Evolutionary conservation across 106 monocot genomes (phyloP), one percentile per base, ranked within the genome.

Genomic region (Dactylorhiza incarnata): DNA sequence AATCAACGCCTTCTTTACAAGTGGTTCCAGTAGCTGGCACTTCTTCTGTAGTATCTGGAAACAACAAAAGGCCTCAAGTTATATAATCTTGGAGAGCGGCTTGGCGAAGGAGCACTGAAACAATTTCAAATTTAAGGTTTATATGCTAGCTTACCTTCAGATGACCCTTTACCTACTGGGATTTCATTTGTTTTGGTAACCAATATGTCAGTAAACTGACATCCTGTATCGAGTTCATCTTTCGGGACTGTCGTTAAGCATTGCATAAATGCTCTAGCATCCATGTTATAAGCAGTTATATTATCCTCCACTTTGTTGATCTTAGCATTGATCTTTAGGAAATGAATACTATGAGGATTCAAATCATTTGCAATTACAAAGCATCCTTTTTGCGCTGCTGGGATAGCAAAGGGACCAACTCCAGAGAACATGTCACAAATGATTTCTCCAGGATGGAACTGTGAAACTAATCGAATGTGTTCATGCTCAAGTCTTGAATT

Each of bases 401-500:
- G 94, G 82, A 99, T 94, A 46, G 89, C 43, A 85, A 99, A 99
- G 17, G 99, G 99, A 71, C 99, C 99, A 75, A 99, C 76, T 44
- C 99, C 99, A 82, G 91, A 86, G 81, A 99, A 99, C 94, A 99
- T 91, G 65, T 99, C 99, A 82, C 89, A 91, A 83, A 99, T 86
- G 49, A 68, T 76, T 16, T 99, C 94, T 75, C 94, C 99, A 79
- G 59, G 80, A 20, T 81, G 73, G 78, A 99, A 99, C 26, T 82
- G 84, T 37, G 94, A 91, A 81, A 94, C 86, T 23, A 99, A 77
- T 74, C 94, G 83, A 56, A 82, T 92, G 68, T 99, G 99, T 76
- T 99, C 99, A 86, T 94, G 89, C 71, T 99, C 99, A 58, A 99
- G 88, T 79, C 99, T 99, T 49, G 99, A 99, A 52, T 99, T 99